Evolutionary conservation across 2,329 filamentous ascomycete genomes (phyloP).

Genomic region (Didymella exigua): DNA sequence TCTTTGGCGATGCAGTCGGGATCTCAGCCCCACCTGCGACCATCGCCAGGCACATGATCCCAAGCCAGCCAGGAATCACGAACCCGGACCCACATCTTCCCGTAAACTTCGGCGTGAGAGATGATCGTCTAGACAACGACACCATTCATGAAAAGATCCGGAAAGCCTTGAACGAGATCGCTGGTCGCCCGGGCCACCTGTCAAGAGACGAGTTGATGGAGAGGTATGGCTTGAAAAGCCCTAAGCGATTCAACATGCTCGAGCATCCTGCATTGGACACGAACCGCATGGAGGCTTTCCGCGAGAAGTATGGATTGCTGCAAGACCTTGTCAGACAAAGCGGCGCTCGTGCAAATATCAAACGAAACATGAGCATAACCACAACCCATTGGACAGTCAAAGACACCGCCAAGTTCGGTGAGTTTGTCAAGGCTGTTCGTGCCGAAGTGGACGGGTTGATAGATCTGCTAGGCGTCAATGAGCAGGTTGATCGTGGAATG

Average conservation of each 20-base stretch:
- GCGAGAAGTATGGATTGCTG: constrained; percentile 52
- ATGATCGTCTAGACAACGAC: constrained; percentile 51
- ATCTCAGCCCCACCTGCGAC: constrained; percentile 52
- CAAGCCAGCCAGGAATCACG: constrained; percentile 50
- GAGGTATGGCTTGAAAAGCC: constrained; percentile 53
- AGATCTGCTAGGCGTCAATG: constrained; percentile 50
- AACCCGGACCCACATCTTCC: constrained; percentile 54
- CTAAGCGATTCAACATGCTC: constrained; percentile 47
- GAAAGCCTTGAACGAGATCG: constrained; percentile 52
- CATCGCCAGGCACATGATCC: constrained; percentile 53
- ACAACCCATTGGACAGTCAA: constrained; percentile 51
- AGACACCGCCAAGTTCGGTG: constrained; percentile 49
- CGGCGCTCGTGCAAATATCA: constrained; percentile 42
- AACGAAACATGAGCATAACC: constrained; percentile 45
- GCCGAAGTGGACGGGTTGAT: constrained; percentile 54
- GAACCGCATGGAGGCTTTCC: constrained; percentile 53
- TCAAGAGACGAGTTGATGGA: constrained; percentile 53
- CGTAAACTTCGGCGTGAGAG: constrained; percentile 52
- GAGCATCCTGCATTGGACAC: constrained; percentile 52
- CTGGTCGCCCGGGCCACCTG: constrained; percentile 49
- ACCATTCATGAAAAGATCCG: constrained; percentile 47
- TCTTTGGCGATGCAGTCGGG: constrained; percentile 56
- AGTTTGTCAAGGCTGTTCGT: constrained; percentile 50
- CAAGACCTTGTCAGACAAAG: constrained; percentile 46
- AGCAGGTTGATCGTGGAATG: constrained; percentile 52